Evolutionary conservation across 306 rosid species (phyloP).

Genomic region (Rosa persica): DNA sequence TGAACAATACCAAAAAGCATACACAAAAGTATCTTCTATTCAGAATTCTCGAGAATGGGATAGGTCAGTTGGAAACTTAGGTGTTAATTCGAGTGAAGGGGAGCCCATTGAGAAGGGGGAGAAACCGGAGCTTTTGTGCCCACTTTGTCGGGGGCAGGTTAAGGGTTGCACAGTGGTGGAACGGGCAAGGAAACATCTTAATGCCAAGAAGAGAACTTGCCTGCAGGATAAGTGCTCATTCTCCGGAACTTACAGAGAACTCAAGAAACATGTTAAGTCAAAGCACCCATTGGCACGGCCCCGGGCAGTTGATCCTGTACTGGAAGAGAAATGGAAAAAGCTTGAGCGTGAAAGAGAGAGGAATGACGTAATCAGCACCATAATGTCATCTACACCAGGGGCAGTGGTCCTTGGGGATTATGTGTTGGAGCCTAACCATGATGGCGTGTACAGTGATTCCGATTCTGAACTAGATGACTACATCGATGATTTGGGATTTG

Average conservation of each 20-base stretch:
- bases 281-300: slow-evolving; percentile 93
- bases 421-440: slow-evolving; percentile 78
- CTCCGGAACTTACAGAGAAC: slow-evolving; percentile 71
- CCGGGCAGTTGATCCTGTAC: slow-evolving; percentile 83
- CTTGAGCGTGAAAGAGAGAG: slow-evolving; percentile 86
- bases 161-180: slow-evolving; percentile 99
- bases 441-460: slow-evolving; percentile 49
- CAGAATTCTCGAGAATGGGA: slow-evolving; percentile 41
- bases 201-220: slow-evolving; percentile 89
- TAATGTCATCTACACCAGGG: slow-evolving; percentile 84
- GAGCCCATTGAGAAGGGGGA: slow-evolving; percentile 44
- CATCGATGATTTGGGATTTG: slow-evolving; percentile 50
- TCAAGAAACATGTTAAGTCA: slow-evolving; percentile 77
- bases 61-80: slow-evolving; percentile 33
- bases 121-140: slow-evolving; percentile 84
- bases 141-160: slow-evolving; percentile 91
- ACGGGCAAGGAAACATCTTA: slow-evolving; percentile 72
- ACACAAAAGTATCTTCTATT: slow-evolving; percentile 59
- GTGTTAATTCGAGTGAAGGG: slow-evolving; percentile 42
- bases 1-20: slow-evolving; percentile 89
- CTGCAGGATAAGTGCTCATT: slow-evolving; percentile 85
- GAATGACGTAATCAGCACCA: slow-evolving; percentile 91
- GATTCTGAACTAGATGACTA: slow-evolving; percentile 65
- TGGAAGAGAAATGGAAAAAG: slow-evolving; percentile 87
- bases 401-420: slow-evolving; percentile 92